Conservation (phyloP, 805 yeast genomes). For the Candida ponderosae region DNA sequence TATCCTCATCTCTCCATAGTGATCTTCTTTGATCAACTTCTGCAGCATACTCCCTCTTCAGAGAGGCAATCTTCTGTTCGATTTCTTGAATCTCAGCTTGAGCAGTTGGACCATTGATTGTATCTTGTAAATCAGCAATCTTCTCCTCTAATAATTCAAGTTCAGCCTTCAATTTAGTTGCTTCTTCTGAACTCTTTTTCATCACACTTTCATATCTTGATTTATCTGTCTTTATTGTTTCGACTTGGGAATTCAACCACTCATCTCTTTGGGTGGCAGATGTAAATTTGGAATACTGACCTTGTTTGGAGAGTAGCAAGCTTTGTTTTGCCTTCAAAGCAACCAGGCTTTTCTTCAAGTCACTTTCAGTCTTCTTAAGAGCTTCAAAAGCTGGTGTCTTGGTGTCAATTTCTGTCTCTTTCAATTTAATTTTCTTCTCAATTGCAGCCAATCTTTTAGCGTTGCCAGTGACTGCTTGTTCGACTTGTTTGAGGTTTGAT, state of each 20-base stretch:
- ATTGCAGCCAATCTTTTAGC: constrained; percentile 18
- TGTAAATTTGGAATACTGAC: constrained; percentile 53
- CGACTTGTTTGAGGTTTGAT: constrained; percentile 25
- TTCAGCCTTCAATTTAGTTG: constrained; percentile 10
- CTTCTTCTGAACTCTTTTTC: constrained; percentile 3
- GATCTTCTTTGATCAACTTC: constrained; percentile 61
- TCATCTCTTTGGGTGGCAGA: constrained; percentile 50
- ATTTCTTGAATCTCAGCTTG: constrained; percentile 24
- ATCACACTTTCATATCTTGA: constrained; percentile 13
- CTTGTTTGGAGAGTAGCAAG: constrained; percentile 60
- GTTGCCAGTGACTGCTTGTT: constrained; percentile 15
- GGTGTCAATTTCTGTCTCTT: constrained; percentile 28
- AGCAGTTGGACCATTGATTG: constrained; percentile 28
- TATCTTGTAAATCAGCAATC: constrained; percentile 25
- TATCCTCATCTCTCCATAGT: constrained; percentile 76
- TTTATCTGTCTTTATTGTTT: constrained; percentile 22
- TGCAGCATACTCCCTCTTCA: constrained; percentile 33
- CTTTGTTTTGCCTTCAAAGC: constrained; percentile 46
- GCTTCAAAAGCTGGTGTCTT: constrained; percentile 34
- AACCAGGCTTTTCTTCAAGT: constrained; percentile 29
- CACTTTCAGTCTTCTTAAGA: constrained; percentile 32
- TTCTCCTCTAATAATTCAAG: constrained; percentile 21
- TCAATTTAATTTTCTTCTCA: constrained; percentile 23
- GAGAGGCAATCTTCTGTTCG: constrained; percentile 17
- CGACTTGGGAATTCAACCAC: constrained; percentile 56